A percentile compares a stretch with the other conserved stretches of the same genome.
phyloP scores from a whole-genome alignment of 305 asterid genomes.

The Caryopteris hybrid region DNA sequence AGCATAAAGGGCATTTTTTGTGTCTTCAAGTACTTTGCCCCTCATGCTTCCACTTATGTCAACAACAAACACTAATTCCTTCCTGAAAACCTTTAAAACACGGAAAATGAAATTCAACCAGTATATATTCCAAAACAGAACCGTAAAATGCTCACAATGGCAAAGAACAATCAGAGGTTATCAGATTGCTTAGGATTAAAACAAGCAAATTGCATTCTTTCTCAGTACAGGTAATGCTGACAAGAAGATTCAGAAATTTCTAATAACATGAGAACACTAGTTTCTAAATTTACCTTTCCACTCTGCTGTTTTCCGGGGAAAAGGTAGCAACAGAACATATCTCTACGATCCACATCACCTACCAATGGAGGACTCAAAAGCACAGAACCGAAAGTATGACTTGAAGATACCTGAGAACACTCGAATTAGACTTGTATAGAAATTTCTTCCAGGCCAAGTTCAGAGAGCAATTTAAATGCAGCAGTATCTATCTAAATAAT shows the following conservation, averaged over 20 bases:
- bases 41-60: conserved; percentile 97
- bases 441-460: conserved; percentile 1
- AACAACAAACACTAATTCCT: conserved; percentile 77
- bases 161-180: not conserved
- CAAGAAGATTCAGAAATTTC: not conserved
- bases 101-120: not conserved
- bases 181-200: not conserved
- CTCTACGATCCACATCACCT: conserved; percentile 68
- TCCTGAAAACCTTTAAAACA: conserved; percentile 58
- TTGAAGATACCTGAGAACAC: conserved; percentile 58
- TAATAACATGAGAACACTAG: conserved; percentile 6
- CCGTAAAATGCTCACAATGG: not conserved
- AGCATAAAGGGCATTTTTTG: conserved; percentile 64
- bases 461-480: not conserved
- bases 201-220: not conserved
- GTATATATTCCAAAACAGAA: conserved; percentile 12
- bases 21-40: conserved; percentile 71
- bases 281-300: conserved; percentile 44
- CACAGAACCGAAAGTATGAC: conserved; percentile 54
- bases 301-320: conserved; percentile 64
- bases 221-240: not conserved
- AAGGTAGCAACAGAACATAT: conserved; percentile 74
- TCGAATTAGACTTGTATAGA: conserved; percentile 3
- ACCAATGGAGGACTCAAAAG: conserved; percentile 62
- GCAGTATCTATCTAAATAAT: not conserved